A percentile compares a stretch with the other conserved stretches of the same genome.
These are phyloP conservation scores for Zygnema cylindricum DNA, from an alignment of 139 green algal species.

Conservation along the genomic window DNA sequence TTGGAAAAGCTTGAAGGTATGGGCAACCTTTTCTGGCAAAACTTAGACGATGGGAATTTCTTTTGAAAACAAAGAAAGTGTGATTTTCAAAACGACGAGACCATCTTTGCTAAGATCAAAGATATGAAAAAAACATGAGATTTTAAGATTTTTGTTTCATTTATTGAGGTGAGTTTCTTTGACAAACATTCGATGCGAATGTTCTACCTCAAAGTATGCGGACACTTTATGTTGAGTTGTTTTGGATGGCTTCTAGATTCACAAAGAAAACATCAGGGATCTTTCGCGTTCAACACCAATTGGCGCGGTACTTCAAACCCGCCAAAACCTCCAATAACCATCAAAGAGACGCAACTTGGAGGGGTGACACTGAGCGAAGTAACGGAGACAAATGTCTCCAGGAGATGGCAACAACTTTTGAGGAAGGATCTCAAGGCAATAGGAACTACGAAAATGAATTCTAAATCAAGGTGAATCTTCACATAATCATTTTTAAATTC, in stretches of 20 bases:
- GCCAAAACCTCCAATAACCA: constrained; percentile 15
- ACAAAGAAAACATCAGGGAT: constrained; percentile 61
- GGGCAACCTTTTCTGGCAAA: constrained; percentile 56
- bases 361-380: constrained; percentile 67
- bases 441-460: constrained; percentile 91
- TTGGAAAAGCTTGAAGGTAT: too few relatives aligned
- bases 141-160: constrained; percentile 46
- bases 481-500: not conserved
- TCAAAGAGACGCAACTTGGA: constrained; percentile 21
- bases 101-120: constrained; percentile 31
- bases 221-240: not conserved
- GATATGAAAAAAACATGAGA: constrained; percentile 29
- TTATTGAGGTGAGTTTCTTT: constrained; percentile 52
- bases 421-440: constrained; percentile 82
- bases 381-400: constrained; percentile 76
- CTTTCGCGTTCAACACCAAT: constrained; percentile 44
- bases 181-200: not conserved
- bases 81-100: constrained; percentile 49
- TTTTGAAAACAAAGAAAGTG: constrained; percentile 34
- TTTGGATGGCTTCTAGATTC: constrained; percentile 42
- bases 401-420: constrained; percentile 83
- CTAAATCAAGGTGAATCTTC: constrained; percentile 63
- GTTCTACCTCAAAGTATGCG: not conserved
- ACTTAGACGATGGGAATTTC: constrained; percentile 63
- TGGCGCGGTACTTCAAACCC: not conserved